Evolutionary conservation across 2,329 filamentous ascomycete species (phyloP), one percentile per base, ranked within the genome.

Genomic region (Phoma sp.): DNA sequence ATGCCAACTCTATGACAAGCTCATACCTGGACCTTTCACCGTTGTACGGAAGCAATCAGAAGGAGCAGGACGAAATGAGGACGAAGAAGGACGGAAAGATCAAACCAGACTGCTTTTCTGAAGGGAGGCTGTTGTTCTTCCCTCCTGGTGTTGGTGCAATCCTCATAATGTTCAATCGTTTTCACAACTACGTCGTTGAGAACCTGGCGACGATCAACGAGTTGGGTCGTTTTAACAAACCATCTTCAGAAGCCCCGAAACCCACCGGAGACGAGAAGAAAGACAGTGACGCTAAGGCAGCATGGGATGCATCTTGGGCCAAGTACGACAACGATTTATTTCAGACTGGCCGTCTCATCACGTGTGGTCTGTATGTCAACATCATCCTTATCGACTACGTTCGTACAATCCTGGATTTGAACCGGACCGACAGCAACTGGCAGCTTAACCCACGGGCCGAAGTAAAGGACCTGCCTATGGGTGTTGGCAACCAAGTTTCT

Each of bases 171-270:
- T 91, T 89, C 78, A 84, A 83, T 54, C 77, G 80, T 21, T 96
- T 96, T 76, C 94, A 97, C 76, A 97, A 98, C 76, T 84, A 95
- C 61, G 85, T 92, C 0, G 92, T 90, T 1, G 84, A 87, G 49
- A 89, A 94, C 57, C 79, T 97, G 17, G 90, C 90, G 0, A 78
- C 83, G n/a, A 94, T 97, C 75, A 96, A 97, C 67, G 93, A 97
- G 66, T 85, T 86, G 39, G 87, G 86, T 15, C 85, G 90, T 21
- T 97, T 96, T 75, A 84, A 82, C 0, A 87, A 86, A 56, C 91
- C 91, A 0, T 68, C 78, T 0, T 37, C 65, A 5, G 58, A 65
- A 13, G 47, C 50, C 17, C 68, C 68, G n/a, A 57, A 64, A 15
- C 47, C 68, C 3, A 55, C 60, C 1, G 64, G 65, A 2, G 84